Evolutionary conservation across 2,329 filamentous ascomycete genomes (phyloP).

Genomic region (Fusarium tupiense): DNA sequence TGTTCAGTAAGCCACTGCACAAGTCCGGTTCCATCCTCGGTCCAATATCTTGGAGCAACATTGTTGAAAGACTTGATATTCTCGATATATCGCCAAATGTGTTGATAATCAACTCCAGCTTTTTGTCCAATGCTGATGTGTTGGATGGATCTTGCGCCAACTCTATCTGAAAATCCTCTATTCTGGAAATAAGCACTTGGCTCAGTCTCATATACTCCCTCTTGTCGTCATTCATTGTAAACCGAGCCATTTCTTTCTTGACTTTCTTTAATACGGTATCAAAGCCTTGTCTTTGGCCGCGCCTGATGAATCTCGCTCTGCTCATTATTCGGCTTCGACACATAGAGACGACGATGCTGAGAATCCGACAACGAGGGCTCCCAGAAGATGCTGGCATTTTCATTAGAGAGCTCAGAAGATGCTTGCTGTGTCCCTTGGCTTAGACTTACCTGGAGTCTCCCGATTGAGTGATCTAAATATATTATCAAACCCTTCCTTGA

Average conservation of each 20-base stretch:
- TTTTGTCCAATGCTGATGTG: neutral
- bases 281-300: neutral
- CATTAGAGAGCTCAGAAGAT: neutral
- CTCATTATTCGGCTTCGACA: slow-evolving; percentile 21
- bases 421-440: neutral
- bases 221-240: neutral
- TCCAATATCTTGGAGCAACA: slow-evolving; percentile 1
- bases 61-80: neutral
- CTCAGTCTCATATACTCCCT: neutral
- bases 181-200: neutral
- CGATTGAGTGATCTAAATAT: slow-evolving; percentile 19
- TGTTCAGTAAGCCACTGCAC: slow-evolving; percentile 10
- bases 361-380: neutral
- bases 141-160: neutral
- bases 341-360: slow-evolving; percentile 14
- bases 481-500: slow-evolving; percentile 26
- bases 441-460: neutral
- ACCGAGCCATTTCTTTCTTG: neutral
- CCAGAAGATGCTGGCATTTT: neutral
- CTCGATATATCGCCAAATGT: slow-evolving; percentile 4
- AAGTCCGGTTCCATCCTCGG: neutral
- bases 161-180: neutral
- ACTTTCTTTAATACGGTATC: neutral
- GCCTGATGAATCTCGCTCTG: slow-evolving; percentile 1
- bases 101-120: slow-evolving; percentile 8